Conservation (phyloP, 192 early-diverging fungal genomes). For the Backusella tuberculispora region DNA sequence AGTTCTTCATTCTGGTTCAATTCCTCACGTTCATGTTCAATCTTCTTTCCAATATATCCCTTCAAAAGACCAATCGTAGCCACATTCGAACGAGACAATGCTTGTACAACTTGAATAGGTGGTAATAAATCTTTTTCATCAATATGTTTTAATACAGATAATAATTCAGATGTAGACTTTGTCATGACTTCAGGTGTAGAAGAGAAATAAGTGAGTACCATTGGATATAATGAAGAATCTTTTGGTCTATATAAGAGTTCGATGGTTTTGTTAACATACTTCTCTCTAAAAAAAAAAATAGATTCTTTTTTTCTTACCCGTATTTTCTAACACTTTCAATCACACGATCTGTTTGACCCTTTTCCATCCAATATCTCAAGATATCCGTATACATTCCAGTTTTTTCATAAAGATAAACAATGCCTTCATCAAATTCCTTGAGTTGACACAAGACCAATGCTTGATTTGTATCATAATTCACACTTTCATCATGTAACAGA, state of each 20-base stretch:
- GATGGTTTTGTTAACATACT: too few relatives aligned
- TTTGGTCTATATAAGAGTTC: conserved; percentile 43
- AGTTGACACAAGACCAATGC: conserved; percentile 90
- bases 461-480: conserved; percentile 88
- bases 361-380: conserved; percentile 71
- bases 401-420: conserved; percentile 87
- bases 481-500: conserved; percentile 69
- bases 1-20: conserved; percentile 64
- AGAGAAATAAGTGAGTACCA: conserved; percentile 74
- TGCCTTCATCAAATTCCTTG: conserved; percentile 82
- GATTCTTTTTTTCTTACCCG: conserved; percentile 46
- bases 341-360: conserved; percentile 67
- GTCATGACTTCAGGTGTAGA: conserved; percentile 64
- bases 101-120: conserved; percentile 89
- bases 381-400: conserved; percentile 77
- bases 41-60: conserved; percentile 78
- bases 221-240: conserved; percentile 70
- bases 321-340: conserved; percentile 65
- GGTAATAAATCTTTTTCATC: conserved; percentile 85
- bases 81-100: conserved; percentile 74
- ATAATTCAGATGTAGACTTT: conserved; percentile 58
- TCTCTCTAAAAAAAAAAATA: neutral
- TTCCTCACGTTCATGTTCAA: conserved; percentile 72
- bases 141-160: conserved; percentile 80
- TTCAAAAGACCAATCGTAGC: conserved; percentile 89